Percentiles rank a stretch among this genome's conserved stretches.
phyloP scores from a whole-genome alignment of 768 basidiomycete genomes.

The Amanita phalloides region DNA sequence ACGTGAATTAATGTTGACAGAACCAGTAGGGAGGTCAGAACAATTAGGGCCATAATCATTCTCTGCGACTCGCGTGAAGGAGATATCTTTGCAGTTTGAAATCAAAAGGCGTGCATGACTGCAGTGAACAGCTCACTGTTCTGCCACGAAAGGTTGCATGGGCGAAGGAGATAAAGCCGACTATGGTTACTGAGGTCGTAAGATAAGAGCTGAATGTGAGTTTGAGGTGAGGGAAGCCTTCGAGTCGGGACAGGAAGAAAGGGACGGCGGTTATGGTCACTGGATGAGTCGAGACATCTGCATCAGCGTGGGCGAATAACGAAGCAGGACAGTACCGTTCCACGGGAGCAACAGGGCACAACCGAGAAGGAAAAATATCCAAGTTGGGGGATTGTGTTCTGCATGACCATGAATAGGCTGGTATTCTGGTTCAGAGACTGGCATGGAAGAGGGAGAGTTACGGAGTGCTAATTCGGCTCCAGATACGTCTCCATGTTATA shows the following conservation, averaged over 20 bases:
- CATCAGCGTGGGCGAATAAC: background rate
- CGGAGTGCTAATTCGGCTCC: background rate
- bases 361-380: constrained; percentile 67
- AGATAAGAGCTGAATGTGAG: constrained; percentile 58
- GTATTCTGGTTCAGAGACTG: constrained; percentile 24
- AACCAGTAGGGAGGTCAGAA: constrained; percentile 49
- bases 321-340: constrained; percentile 54
- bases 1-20: constrained; percentile 53
- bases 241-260: constrained; percentile 66
- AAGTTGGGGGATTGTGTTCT: constrained; percentile 18
- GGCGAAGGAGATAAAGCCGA: constrained; percentile 61
- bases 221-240: constrained; percentile 40
- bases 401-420: constrained; percentile 20
- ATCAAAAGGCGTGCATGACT: background rate
- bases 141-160: constrained; percentile 65
- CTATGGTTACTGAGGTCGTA: constrained; percentile 48
- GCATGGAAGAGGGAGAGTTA: constrained; percentile 16
- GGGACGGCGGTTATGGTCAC: constrained; percentile 82
- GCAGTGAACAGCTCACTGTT: constrained; percentile 32
- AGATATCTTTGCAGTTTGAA: constrained; percentile 32
- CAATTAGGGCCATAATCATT: constrained; percentile 37
- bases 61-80: constrained; percentile 47
- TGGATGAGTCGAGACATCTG: constrained; percentile 16
- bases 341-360: constrained; percentile 77
- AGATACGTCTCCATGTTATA: no score